phyloP scores from a whole-genome alignment of 2,329 filamentous ascomycete species.

The Apiospora arundinis region DNA sequence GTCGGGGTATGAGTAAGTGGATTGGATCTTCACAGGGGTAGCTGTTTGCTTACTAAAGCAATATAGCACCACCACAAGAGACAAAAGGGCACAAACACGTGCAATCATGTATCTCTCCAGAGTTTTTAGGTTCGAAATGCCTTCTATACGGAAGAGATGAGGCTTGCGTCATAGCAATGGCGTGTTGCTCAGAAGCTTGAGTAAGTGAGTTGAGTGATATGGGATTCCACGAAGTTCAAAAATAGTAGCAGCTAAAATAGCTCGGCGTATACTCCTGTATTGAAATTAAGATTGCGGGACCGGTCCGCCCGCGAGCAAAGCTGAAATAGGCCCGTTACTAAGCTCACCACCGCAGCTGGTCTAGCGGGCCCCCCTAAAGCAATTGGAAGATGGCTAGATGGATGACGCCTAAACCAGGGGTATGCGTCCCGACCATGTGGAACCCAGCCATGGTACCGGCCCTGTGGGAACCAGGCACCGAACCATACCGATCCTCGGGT shows the following conservation, averaged over 20 bases:
- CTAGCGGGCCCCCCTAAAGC: background rate
- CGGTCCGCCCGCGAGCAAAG: conserved; percentile 4
- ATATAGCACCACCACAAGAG: background rate
- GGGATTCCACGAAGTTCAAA: background rate
- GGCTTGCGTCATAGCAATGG: background rate
- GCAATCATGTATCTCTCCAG: background rate
- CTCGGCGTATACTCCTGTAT: background rate
- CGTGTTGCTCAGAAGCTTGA: background rate
- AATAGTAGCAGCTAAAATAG: background rate
- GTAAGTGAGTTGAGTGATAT: background rate
- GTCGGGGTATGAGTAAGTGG: conserved; percentile 6
- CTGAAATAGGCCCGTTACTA: background rate
- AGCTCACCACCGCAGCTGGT: background rate
- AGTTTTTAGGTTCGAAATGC: background rate
- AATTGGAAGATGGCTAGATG: conserved; percentile 7
- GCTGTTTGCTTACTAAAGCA: background rate
- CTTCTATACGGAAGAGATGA: background rate
- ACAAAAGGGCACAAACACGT: background rate
- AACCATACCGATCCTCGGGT: background rate
- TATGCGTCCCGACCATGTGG: conserved; percentile 7
- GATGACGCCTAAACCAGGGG: background rate
- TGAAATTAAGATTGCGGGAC: conserved; percentile 15
- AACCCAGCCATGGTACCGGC: background rate
- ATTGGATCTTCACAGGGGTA: background rate
- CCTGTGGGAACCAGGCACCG: background rate